phyloP scores from a whole-genome alignment of 2,329 filamentous ascomycete species.

The Escovopsis weberi region DNA sequence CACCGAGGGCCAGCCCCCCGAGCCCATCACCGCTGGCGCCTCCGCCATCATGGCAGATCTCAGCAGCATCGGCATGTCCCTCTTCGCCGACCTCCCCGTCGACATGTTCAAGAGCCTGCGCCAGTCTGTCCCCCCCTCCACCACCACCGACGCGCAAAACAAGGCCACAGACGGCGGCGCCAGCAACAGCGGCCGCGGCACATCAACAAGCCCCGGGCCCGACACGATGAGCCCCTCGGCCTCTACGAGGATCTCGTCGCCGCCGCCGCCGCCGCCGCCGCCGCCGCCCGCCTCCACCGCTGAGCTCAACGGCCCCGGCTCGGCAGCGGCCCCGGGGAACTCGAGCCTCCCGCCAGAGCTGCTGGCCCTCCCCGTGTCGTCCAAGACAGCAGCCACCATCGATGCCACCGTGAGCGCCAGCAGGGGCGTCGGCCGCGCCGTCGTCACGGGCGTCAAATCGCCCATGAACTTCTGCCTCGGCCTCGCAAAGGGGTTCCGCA shows the following conservation, averaged over 20 bases:
- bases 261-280: too few species aligned
- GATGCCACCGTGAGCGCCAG: constrained; percentile 51
- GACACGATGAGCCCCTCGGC: too few species aligned
- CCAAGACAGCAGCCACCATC: constrained; percentile 17
- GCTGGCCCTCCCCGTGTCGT: too few species aligned
- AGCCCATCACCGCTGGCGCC: constrained; percentile 65
- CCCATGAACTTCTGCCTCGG: constrained; percentile 78
- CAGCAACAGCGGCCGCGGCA: too few species aligned
- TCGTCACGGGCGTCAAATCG: constrained; percentile 59
- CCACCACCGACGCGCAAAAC: too few species aligned
- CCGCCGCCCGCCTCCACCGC: too few species aligned
- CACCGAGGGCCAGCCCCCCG: constrained; percentile 63
- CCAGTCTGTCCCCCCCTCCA: constrained; percentile 7
- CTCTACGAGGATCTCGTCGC: not conserved
- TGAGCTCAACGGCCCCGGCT: too few species aligned
- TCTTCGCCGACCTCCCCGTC: constrained; percentile 53
- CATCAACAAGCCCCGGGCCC: too few species aligned
- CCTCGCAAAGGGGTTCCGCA: constrained; percentile 75
- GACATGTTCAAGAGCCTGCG: constrained; percentile 33
- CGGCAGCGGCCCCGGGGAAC: too few species aligned
- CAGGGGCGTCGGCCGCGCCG: constrained; percentile 55
- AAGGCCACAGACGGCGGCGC: too few species aligned
- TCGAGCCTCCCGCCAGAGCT: too few species aligned
- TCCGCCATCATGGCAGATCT: constrained; percentile 72
- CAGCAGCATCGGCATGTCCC: constrained; percentile 64